phyloP scores from a whole-genome alignment of 2,329 filamentous ascomycete species.

The Penicillium sumatraense region DNA sequence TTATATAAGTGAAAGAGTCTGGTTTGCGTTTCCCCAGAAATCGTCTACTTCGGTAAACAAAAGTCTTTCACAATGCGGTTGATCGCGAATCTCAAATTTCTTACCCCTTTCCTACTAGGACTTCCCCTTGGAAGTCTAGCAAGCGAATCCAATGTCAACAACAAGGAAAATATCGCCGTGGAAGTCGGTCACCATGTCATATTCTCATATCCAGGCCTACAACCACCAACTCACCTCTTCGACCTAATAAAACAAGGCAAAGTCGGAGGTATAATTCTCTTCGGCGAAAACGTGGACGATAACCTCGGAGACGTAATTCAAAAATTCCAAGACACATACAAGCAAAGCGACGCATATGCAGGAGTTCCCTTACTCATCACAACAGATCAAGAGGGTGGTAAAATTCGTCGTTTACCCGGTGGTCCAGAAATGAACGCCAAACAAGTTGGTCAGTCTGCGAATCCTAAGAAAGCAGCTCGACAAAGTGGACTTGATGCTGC shows the following conservation, averaged over 20 bases:
- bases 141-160: neutral
- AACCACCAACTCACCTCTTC: constrained; percentile 30
- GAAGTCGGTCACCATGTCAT: constrained; percentile 35
- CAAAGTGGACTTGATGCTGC: constrained; percentile 29
- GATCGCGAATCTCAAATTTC: neutral
- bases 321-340: constrained; percentile 29
- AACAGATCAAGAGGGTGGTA: constrained; percentile 40
- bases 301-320: constrained; percentile 27
- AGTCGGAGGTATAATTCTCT: constrained; percentile 39
- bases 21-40: too few relatives aligned
- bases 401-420: constrained; percentile 32
- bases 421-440: constrained; percentile 31
- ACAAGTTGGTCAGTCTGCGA: constrained; percentile 24
- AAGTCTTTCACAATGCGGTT: constrained; percentile 4
- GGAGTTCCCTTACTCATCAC: constrained; percentile 34
- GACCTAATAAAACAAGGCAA: constrained; percentile 31
- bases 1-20: too few relatives aligned
- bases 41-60: neutral
- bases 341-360: constrained; percentile 20
- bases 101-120: constrained; percentile 6
- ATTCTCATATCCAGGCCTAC: constrained; percentile 35
- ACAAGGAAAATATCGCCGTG: constrained; percentile 10
- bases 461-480: constrained; percentile 23
- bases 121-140: neutral
- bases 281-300: constrained; percentile 33